A percentile compares a stretch with the other conserved stretches of the same genome.
These are phyloP conservation scores for Bipolaris zeicola DNA, from an alignment of 2,329 filamentous ascomycete species.

Conservation along the genomic window DNA sequence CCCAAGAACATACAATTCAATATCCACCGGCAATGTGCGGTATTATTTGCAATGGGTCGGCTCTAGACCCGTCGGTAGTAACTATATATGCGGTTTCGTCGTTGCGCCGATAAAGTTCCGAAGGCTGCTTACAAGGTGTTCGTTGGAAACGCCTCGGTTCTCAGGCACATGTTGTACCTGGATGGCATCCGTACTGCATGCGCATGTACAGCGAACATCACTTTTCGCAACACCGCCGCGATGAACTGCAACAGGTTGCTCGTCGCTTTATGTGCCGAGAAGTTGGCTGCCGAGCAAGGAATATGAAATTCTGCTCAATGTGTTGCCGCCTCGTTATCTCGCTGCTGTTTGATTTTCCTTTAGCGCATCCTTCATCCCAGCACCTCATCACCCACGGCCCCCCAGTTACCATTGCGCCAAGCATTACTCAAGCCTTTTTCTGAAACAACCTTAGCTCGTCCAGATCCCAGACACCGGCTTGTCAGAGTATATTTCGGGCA, in stretches of 20 bases:
- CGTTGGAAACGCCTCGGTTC: not conserved
- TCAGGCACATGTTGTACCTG: not conserved
- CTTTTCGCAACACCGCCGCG: not conserved
- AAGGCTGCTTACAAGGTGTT: slow-evolving; percentile 1
- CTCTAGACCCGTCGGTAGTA: not conserved
- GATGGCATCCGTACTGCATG: not conserved
- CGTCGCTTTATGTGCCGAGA: not conserved
- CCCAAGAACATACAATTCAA: not conserved
- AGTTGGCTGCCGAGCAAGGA: not conserved
- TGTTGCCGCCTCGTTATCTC: slow-evolving; percentile 36
- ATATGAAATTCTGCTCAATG: slow-evolving; percentile 2
- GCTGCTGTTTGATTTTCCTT: slow-evolving; percentile 41
- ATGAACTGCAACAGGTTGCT: not conserved
- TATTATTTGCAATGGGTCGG: not conserved
- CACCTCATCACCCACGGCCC: slow-evolving; percentile 14
- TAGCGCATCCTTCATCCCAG: slow-evolving; percentile 29
- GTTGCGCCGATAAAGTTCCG: slow-evolving; percentile 7
- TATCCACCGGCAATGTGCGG: slow-evolving; percentile 4
- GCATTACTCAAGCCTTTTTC: slow-evolving; percentile 16
- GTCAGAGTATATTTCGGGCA: not conserved
- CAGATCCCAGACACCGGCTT: slow-evolving; percentile 6
- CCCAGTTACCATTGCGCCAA: slow-evolving; percentile 18
- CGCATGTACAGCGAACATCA: not conserved
- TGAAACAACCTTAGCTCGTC: slow-evolving; percentile 20
- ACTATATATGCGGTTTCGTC: not conserved